Evolutionary conservation across 805 yeast genomes (phyloP), one percentile per base, ranked within the genome.

Genomic region (Grigorovia yakushimaensis): DNA sequence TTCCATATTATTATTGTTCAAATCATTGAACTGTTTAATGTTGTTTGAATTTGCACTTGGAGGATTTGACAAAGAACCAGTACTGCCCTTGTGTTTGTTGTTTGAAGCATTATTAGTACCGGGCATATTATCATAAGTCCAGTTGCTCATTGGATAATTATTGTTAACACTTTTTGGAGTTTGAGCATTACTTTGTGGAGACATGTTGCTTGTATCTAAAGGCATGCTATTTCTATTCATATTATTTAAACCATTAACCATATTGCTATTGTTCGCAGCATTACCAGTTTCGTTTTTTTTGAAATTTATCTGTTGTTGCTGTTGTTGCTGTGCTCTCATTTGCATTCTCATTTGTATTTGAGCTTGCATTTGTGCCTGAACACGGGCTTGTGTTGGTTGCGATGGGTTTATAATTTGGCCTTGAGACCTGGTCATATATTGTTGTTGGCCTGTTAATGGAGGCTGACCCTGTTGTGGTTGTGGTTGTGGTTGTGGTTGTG

Each of bases 361-460:
- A 20, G 36, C 39, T 42, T 42, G 44, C 27, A 33, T 42, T 33
- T 42, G 44, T 11, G 39, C 35, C 33, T 42, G 44, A 18, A 24
- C 37, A n/a, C 17, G 20, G 7, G 15, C 19, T 21, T 42, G 44
- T 33, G 37, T 33, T 3, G 18, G 18, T n/a, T 33, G 37, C 17
- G 4, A 6, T 33, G 37, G 13, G 10, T 27, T 27, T 27, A 27
- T 15, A 33, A 15, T 33, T 33, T 33, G 37, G 15, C 37, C 37
- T 33, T 33, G 37, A 11, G 37, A 13, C 3, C 37, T 11, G 18
- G 17, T 13, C 15, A 15, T 3, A 33, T 33, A 13, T 33, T 33
- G 37, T 33, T n/a, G 37, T 15, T n/a, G 37, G 4, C 37, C 17
- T 33, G 17, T 33, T 15, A 37, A 18, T 9, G 6, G 21, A 17